Evolutionary conservation across 1,139 yeast genomes (phyloP).

Genomic region (Kurtzmaniella natalensis): DNA sequence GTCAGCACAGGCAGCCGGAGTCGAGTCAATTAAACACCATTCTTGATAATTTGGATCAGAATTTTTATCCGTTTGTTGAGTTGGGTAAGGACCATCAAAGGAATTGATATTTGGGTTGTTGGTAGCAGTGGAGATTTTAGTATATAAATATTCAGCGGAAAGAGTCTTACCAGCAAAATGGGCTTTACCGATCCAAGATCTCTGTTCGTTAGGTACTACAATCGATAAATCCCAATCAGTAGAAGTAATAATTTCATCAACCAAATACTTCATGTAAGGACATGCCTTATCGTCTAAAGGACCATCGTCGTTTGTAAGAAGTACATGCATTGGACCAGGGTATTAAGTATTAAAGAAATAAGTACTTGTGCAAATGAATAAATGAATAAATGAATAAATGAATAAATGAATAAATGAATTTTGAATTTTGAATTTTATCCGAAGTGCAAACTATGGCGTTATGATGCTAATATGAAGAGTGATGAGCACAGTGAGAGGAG

Average conservation of each 20-base stretch:
- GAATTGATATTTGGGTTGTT: constrained; percentile 33
- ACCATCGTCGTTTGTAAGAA: constrained; percentile 91
- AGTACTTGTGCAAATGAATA: neutral
- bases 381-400: neutral
- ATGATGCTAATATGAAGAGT: too few relatives aligned
- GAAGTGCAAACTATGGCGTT: too few relatives aligned
- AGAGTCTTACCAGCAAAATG: constrained; percentile 85
- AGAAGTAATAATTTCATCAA: constrained; percentile 56
- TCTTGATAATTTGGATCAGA: constrained; percentile 48
- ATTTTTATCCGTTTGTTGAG: constrained; percentile 31
- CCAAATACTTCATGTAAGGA: constrained; percentile 80
- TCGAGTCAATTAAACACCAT: constrained; percentile 85
- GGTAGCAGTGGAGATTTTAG: constrained; percentile 32
- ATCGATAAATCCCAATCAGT: constrained; percentile 87
- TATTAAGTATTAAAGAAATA: too few relatives aligned
- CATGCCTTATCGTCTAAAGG: constrained; percentile 80
- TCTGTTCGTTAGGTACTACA: constrained; percentile 72
- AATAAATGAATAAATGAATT: neutral
- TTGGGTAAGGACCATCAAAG: constrained; percentile 66
- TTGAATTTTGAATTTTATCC: too few relatives aligned
- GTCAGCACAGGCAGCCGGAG: constrained; percentile 95
- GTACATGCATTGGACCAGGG: constrained; percentile 32
- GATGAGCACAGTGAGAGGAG: too few relatives aligned
- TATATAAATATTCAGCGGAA: constrained; percentile 62
- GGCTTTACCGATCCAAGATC: constrained; percentile 98